Base-by-base conservation (phyloP, 768 basidiomycete genomes). In the Pisolithus marmoratus region DNA sequence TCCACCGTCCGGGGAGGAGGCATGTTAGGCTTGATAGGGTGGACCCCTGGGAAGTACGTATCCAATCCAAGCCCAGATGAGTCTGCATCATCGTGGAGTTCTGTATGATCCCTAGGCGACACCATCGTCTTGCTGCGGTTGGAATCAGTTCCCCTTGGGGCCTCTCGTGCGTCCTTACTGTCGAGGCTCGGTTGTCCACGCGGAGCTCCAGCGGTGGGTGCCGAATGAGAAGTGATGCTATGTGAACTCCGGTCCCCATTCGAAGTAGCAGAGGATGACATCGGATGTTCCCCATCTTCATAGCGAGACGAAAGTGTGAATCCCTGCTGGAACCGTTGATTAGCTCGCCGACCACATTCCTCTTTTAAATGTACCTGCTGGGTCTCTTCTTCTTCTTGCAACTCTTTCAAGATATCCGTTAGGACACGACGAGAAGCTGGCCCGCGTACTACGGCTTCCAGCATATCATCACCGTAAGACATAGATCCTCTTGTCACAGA, bases 391-490 rank as follows among this genome's bases (percentile, higher is more conserved):
- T 70, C 72, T 37, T 74, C 75, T 50, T 70, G 70, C 12, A 72
- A 51, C 22, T 71, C 56, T n/a, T 65, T 56, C 27, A 55, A 20
- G 20, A 63, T 42, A 26, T 50, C 63, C 40, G 19, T 43, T 17
- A 45, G 17, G 43, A 53, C 51, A 0, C 58, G 60, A 34, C 58
- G 58, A 24, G 54, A 45, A n/a, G 46, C 42, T 8, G 79, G 76
- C 2, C 75, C 76, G 26, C 68, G 72, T 12, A 80, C 58, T 45
- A 78, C 56, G 8, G 70, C 68, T 8, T 78, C 73, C n/a, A 77
- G 48, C 34, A 73, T 64, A 27, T 58, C 54, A 1, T 62, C 51
- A 14, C 50, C 42, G 1, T 58, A 50, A 3, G 47, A 56, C 38
- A 29, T 14, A 27, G 55, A n/a, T 45, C 8, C 1, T 49, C 45